Conservation (phyloP, 495 filamentous ascomycete genomes). For the Penicillium flavigenum region DNA sequence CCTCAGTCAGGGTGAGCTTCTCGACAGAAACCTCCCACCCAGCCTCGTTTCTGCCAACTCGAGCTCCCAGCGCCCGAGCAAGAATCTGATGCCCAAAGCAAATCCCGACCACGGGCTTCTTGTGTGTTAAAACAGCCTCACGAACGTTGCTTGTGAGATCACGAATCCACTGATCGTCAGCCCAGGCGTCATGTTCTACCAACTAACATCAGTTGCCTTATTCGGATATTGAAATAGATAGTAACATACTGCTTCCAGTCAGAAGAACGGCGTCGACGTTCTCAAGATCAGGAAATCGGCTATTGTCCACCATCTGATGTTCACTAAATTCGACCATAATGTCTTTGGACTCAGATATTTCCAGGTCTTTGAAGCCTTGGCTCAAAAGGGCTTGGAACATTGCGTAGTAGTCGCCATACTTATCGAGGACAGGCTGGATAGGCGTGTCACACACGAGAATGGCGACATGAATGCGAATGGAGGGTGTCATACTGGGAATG, state of each 20-base stretch:
- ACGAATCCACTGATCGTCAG: constrained; percentile 69
- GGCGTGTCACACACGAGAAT: constrained; percentile 79
- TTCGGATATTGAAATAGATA: neutral
- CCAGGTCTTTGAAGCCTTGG: constrained; percentile 41
- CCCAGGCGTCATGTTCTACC: constrained; percentile 56
- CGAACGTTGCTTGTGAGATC: constrained; percentile 64
- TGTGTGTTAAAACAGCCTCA: constrained; percentile 48
- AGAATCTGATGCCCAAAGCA: constrained; percentile 95
- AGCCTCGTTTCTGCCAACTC: constrained; percentile 57
- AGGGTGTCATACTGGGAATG: constrained; percentile 16
- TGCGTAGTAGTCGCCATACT: constrained; percentile 68
- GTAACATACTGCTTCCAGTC: constrained; percentile 61
- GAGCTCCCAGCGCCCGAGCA: constrained; percentile 67
- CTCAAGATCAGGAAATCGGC: constrained; percentile 60
- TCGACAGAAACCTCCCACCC: constrained; percentile 81
- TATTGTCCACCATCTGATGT: constrained; percentile 62
- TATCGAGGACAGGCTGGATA: constrained; percentile 48
- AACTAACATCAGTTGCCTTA: neutral
- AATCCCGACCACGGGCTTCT: constrained; percentile 69
- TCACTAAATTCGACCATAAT: constrained; percentile 54
- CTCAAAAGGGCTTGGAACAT: constrained; percentile 67
- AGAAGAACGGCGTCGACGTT: constrained; percentile 74
- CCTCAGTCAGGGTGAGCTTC: constrained; percentile 60
- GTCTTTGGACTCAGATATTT: constrained; percentile 5
- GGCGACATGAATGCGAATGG: constrained; percentile 59